Base-by-base conservation (phyloP, 1,139 yeast genomes). In the Magnusiomyces fungicola region DNA sequence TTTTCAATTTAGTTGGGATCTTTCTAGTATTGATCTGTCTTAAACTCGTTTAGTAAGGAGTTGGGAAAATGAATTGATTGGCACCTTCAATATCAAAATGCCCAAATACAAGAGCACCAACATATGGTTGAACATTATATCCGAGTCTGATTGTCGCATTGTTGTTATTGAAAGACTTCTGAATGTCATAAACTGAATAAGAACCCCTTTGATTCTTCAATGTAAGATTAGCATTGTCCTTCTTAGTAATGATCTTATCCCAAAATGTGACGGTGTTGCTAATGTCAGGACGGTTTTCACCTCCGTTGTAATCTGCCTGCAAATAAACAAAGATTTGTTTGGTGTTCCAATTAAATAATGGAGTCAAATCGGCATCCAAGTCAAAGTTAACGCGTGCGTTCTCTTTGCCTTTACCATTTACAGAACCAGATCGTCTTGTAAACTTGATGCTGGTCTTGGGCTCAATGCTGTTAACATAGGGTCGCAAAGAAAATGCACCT, bases 261-360 rank as follows among this genome's bases (percentile, higher is more conserved):
- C 98, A 92, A 62, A 86, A 80, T 0, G 94, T 85, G 36, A 90
- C 86, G 54, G 80, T 80, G 69, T 83, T 87, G 22, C 68, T 65
- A 25, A 51, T 45, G 24, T 46, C 50, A 7, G 49, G 23, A 19
- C 49, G 46, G 33, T 58, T 55, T 45, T 68, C 58, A 54, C 63
- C 49, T 1, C 92, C 92, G 12, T 83, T 81, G 61, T 90, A 89
- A 61, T 88, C 94, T 1, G 95, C 96, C 1, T 95, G 86, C 54
- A 92, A 72, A 61, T 90, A 92, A 3, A 84, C 85, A 64, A 92
- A 90, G 21, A 92, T 80, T 66, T 92, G 98, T 63, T 92, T 92
- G 12, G 98, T 92, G 68, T 92, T 92, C 97, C 97, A 92, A 66
- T 86, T 89, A 76, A 90, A 90, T 50, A 92, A 72, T 1, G 89